Evolutionary conservation across 352 stramenopile species (phyloP).

Genomic region (Globisporangium irregulare): DNA sequence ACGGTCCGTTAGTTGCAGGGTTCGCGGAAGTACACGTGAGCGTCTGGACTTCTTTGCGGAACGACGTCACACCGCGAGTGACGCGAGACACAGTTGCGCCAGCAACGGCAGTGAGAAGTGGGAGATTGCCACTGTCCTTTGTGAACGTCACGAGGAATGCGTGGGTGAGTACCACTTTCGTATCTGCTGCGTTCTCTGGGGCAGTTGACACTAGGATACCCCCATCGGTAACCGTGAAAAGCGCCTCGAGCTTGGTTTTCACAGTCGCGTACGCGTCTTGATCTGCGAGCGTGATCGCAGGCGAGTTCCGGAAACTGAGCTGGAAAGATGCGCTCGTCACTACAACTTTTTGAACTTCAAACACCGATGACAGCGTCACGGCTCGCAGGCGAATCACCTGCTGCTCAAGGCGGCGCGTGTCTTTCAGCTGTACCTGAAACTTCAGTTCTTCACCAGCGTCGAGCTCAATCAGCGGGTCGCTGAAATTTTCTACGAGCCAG

Average conservation of each 20-base stretch:
- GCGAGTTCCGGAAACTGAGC: constrained; percentile 61
- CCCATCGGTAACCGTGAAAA: constrained; percentile 78
- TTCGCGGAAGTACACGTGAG: constrained; percentile 60
- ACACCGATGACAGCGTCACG: constrained; percentile 38
- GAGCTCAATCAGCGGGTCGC: constrained; percentile 49
- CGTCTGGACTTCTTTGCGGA: constrained; percentile 76
- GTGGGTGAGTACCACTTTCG: constrained; percentile 24
- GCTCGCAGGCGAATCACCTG: constrained; percentile 63
- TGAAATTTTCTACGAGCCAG: constrained; percentile 68
- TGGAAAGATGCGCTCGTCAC: constrained; percentile 37
- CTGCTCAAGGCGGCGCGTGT: constrained; percentile 68
- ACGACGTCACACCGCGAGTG: constrained; percentile 37
- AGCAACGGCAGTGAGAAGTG: constrained; percentile 23
- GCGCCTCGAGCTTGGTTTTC: constrained; percentile 58
- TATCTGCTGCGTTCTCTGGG: constrained; percentile 25
- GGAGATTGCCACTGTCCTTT: constrained; percentile 43
- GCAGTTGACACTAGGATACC: constrained; percentile 74
- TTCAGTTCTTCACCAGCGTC: constrained; percentile 42
- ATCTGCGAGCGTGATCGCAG: constrained; percentile 30
- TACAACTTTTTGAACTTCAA: constrained; percentile 59
- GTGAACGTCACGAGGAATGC: constrained; percentile 77
- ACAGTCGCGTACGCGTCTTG: constrained; percentile 42
- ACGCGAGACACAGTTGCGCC: constrained; percentile 34
- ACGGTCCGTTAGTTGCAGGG: constrained; percentile 32
- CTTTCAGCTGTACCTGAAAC: constrained; percentile 92